These are phyloP conservation scores for Aspergillus ochraceus DNA, from an alignment of 2,329 filamentous ascomycete genomes.

Conservation along the genomic window DNA sequence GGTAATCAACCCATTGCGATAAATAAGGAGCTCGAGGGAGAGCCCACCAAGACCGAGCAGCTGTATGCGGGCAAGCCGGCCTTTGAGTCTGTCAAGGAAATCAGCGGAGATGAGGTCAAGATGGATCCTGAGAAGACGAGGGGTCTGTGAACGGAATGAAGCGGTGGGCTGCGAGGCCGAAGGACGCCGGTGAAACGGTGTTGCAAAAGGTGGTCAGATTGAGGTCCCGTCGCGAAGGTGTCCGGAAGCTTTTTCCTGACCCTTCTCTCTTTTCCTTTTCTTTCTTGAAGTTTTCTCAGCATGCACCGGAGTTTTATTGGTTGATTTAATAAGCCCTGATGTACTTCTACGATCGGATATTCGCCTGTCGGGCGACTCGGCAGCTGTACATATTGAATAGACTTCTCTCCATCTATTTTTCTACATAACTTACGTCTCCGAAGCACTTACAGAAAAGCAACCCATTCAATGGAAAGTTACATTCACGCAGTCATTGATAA, in stretches of 20 bases:
- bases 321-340: background rate
- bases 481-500: conserved; percentile 24
- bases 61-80: conserved; percentile 77
- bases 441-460: background rate
- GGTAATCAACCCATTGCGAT: conserved; percentile 84
- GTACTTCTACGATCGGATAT: conserved; percentile 5
- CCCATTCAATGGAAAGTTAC: background rate
- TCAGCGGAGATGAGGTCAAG: conserved; percentile 64
- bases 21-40: conserved; percentile 61
- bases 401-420: background rate
- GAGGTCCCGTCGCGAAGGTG: background rate
- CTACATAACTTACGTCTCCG: background rate
- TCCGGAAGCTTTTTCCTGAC: background rate
- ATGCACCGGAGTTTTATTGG: conserved; percentile 19
- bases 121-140: conserved; percentile 52
- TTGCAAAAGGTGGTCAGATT: background rate
- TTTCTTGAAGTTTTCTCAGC: conserved; percentile 11
- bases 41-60: conserved; percentile 56
- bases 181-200: too few species aligned
- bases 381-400: conserved; percentile 13
- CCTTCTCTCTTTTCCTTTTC: background rate
- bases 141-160: conserved; percentile 34
- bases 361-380: conserved; percentile 3
- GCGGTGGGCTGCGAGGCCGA: too few species aligned
- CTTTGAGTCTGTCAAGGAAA: conserved; percentile 65